Percentiles rank a stretch among this genome's conserved stretches.
Evolutionary conservation across 495 filamentous ascomycete genomes (phyloP).

Genomic region (Podospora appendiculata): DNA sequence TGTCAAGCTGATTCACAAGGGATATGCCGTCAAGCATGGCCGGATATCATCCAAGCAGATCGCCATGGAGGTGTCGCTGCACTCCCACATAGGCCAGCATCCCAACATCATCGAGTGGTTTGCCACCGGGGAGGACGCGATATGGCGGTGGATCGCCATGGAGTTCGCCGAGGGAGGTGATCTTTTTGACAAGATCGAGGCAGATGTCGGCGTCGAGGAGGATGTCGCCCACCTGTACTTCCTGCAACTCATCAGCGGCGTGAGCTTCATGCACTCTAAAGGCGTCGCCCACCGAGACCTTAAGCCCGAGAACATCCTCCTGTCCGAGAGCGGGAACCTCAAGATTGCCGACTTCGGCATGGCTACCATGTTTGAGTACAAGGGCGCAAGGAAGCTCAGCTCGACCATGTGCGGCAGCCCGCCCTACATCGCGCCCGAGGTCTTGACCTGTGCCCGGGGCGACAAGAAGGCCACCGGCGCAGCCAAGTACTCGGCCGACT

Average conservation of each 20-base stretch:
- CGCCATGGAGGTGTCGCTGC: slow-evolving; percentile 78
- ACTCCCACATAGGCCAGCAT: slow-evolving; percentile 80
- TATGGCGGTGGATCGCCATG: slow-evolving; percentile 99
- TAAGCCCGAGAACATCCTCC: slow-evolving; percentile 84
- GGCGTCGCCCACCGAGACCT: slow-evolving; percentile 85
- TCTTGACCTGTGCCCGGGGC: slow-evolving; percentile 46
- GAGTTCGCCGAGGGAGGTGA: slow-evolving; percentile 93
- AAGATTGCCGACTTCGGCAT: slow-evolving; percentile 98
- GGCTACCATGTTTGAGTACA: slow-evolving; percentile 85
- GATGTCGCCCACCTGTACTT: slow-evolving; percentile 97
- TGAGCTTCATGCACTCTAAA: slow-evolving; percentile 91
- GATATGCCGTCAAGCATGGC: slow-evolving; percentile 81
- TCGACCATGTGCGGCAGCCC: slow-evolving; percentile 91
- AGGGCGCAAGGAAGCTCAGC: slow-evolving; percentile 69
- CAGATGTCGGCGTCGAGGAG: slow-evolving; percentile 84
- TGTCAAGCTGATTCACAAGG: slow-evolving; percentile 97
- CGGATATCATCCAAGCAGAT: slow-evolving; percentile 84
- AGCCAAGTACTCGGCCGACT: slow-evolving; percentile 68
- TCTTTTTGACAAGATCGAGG: slow-evolving; percentile 98
- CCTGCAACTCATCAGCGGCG: slow-evolving; percentile 78
- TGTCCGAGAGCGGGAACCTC: slow-evolving; percentile 74
- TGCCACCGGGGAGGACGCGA: slow-evolving; percentile 70
- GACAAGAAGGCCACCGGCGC: slow-evolving; percentile 43
- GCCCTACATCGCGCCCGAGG: slow-evolving; percentile 94
- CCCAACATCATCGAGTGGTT: slow-evolving; percentile 91